Evolutionary conservation across 2,329 filamentous ascomycete species (phyloP).

Genomic region (Venturia carpophila): DNA sequence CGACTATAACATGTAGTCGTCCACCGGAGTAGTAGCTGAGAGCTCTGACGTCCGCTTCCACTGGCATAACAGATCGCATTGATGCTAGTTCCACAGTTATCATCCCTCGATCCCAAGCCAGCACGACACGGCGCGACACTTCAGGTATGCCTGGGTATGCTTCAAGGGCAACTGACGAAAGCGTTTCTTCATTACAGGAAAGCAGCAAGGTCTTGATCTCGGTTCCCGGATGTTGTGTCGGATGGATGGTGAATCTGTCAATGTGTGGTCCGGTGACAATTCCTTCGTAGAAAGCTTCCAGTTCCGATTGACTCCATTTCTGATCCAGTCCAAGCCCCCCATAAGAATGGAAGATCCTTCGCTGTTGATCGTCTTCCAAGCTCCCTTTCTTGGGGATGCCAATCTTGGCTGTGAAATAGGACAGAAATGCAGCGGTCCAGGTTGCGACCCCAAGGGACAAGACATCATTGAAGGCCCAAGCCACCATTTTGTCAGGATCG

Average conservation of each 20-base stretch:
- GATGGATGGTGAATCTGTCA: constrained; percentile 36
- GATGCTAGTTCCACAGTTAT: constrained; percentile 31
- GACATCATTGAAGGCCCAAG: constrained; percentile 40
- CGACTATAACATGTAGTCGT: constrained; percentile 27
- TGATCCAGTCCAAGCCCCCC: constrained; percentile 37
- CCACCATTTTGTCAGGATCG: constrained; percentile 24
- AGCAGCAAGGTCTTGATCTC: constrained; percentile 38
- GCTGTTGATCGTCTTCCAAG: constrained; percentile 18
- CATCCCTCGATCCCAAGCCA: constrained; percentile 29
- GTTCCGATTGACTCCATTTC: constrained; percentile 44
- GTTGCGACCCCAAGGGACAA: constrained; percentile 43
- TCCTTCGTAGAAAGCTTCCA: constrained; percentile 41
- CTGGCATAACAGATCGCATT: constrained; percentile 27
- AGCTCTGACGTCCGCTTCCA: constrained; percentile 31
- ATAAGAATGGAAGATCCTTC: constrained; percentile 37
- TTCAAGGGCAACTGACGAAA: constrained; percentile 31
- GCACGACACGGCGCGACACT: constrained; percentile 26
- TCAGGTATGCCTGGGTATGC: constrained; percentile 40
- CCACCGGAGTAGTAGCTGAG: constrained; percentile 30
- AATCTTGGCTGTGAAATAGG: constrained; percentile 42
- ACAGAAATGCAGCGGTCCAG: constrained; percentile 46
- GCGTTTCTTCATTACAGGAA: constrained; percentile 31
- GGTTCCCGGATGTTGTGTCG: constrained; percentile 36
- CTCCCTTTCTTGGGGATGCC: constrained; percentile 33
- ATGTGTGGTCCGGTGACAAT: constrained; percentile 36